These are phyloP conservation scores for Coemansia sp. DNA, from an alignment of 192 early-diverging fungal species.

Conservation along the genomic window DNA sequence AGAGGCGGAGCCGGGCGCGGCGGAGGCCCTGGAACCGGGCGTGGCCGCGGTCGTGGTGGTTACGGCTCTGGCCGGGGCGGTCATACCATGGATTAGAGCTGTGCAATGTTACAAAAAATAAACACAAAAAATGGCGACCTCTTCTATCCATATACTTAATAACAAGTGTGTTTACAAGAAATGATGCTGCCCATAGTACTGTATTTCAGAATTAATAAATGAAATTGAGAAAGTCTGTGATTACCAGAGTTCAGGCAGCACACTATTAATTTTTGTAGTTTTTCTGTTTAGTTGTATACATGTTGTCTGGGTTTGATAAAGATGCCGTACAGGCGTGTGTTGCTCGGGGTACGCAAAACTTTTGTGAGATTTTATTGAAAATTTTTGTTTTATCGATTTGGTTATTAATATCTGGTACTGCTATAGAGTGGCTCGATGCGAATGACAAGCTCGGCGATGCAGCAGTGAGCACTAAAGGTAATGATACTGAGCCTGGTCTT, in stretches of 20 bases:
- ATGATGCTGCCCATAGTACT: background rate
- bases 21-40: conserved; percentile 45
- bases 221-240: background rate
- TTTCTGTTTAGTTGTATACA: too few relatives aligned
- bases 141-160: background rate
- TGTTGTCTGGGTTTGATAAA: too few relatives aligned
- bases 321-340: too few relatives aligned
- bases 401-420: background rate
- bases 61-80: conserved; percentile 5
- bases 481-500: background rate
- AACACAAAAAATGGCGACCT: background rate
- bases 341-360: too few relatives aligned
- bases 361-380: too few relatives aligned
- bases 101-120: conserved; percentile 3
- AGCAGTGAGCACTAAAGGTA: conserved; percentile 11
- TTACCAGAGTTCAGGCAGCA: too few relatives aligned
- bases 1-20: conserved; percentile 56
- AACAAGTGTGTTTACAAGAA: background rate
- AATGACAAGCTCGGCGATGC: conserved; percentile 29
- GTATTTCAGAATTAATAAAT: background rate
- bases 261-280: too few relatives aligned
- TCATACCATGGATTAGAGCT: conserved; percentile 2
- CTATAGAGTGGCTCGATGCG: conserved; percentile 48
- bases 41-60: conserved; percentile 33
- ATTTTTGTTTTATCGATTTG: too few relatives aligned